Evolutionary conservation across 306 rosid species (phyloP), one percentile per base, ranked within the genome.

Genomic region (Trifolium pratense): DNA sequence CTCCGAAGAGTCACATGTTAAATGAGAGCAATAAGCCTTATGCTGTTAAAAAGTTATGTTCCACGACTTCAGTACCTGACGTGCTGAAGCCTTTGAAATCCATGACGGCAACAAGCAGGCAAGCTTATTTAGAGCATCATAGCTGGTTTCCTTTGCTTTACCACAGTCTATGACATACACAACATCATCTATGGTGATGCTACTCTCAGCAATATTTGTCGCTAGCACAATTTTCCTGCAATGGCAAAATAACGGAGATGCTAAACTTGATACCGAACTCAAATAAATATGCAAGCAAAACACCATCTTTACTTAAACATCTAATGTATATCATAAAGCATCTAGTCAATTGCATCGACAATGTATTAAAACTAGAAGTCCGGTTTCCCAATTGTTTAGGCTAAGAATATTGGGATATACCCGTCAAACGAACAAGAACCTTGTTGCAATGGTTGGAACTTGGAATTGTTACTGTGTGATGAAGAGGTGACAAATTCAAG

Each of bases 31-130:
- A 62, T 70, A 80, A 69, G 34, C 29, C 69, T 9, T 26, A 46
- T 62, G 43, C 23, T 8, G 56, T 15, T 57, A 23, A 48, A 48
- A 49, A 70, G 53, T 43, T 62, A 18, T 72, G 43, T 39, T 75
- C 59, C 60, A 63, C 64, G 74, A 81, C 56, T 31, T 59, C 72
- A 75, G 70, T 85, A 91, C 98, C 96, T 93, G 98, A 80, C 87
- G 96, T 37, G 97, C 97, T 59, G 98, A 93, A 81, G 98, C 98
- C 85, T 91, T 91, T 48, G 98, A 93, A 76, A 91, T 91, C 98
- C 98, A 93, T 1, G 97, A 91, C 26, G 98, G 97, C 73, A 93
- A 83, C 65, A 93, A 81, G 86, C 97, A 89, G 74, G 97, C 97
- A 70, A 93, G 93, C 87, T 91, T 93, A 82, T 93, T 93, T 43